Evolutionary conservation across 805 yeast genomes (phyloP).

Genomic region (Schizosaccharomyces octosporus): DNA sequence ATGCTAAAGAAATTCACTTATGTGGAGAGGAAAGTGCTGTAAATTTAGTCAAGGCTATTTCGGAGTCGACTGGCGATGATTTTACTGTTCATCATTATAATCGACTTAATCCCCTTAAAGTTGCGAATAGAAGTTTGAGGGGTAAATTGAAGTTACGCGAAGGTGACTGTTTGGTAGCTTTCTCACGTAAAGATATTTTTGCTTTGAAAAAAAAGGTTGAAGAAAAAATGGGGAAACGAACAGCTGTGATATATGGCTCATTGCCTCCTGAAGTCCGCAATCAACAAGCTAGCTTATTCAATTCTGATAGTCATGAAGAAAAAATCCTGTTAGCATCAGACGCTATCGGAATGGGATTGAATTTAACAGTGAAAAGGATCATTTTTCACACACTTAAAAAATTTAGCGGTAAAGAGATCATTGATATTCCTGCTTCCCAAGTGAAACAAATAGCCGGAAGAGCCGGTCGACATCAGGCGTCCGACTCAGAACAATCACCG

Average conservation of each 20-base stretch:
- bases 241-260: conserved; percentile 85
- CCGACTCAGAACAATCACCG: conserved; percentile 4
- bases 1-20: conserved; percentile 63
- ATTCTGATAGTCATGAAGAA: conserved; percentile 35
- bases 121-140: conserved; percentile 18
- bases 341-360: conserved; percentile 94
- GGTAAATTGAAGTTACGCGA: conserved; percentile 21
- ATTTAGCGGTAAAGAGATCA: conserved; percentile 36
- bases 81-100: conserved; percentile 45
- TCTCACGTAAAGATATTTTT: conserved; percentile 51
- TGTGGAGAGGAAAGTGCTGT: conserved; percentile 85
- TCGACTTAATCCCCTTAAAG: conserved; percentile 46
- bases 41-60: conserved; percentile 35
- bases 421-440: conserved; percentile 32
- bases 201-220: conserved; percentile 49
- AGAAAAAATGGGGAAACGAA: conserved; percentile 31
- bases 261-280: conserved; percentile 86
- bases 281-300: conserved; percentile 58
- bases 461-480: conserved; percentile 48
- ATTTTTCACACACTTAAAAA: conserved; percentile 46
- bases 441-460: conserved; percentile 88
- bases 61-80: conserved; percentile 53
- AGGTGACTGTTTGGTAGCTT: conserved; percentile 82
- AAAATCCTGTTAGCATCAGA: conserved; percentile 85
- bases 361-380: conserved; percentile 53